Evolutionary conservation across 768 basidiomycete genomes (phyloP), one percentile per base, ranked within the genome.

Genomic region (Naganishia antarctica): DNA sequence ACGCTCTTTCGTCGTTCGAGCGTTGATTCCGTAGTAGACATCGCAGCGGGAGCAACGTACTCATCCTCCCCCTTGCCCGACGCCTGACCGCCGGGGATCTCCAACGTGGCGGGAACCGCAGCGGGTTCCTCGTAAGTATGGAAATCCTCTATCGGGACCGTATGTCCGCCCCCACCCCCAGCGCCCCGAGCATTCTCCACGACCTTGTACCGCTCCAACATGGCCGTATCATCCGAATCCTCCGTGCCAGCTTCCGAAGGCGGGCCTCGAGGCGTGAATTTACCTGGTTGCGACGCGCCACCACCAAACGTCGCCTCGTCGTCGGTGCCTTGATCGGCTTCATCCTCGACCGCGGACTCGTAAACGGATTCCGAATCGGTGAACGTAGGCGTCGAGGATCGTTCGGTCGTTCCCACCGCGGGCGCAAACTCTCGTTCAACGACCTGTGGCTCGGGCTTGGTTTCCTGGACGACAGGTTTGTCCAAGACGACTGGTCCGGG

Each of bases 281-380:
- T 15, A 37, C 15, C 15, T 15, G 15, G 8, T 37, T 41, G 18
- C 18, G 66, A 62, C 4, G 31, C 64, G 6, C 43, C 65, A n/a
- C 23, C 47, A 13, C 37, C 41, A 12, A 41, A 13, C 18, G 61
- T 46, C 5, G 32, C 23, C 25, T 44, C 40, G 18, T 16, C 23
- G 21, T 4, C 34, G 12, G 50, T 57, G 21, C 62, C 62, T 11
- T 69, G 63, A 3, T 31, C 66, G 15, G 48, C 65, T 16, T 69
- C 73, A 48, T 66, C 68, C 43, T 77, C 76, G 23, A 63, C 60
- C 4, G 76, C 76, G 23, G 73, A 73, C 51, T 77, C 76, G 58
- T 75, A 75, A 11, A 75, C 67, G n/a, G 65, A 70, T 16, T 71
- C 73, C 21, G 70, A 73, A 43, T 69, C 69, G 4, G 68, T 71